A percentile compares a stretch with the other conserved stretches of the same genome.
Conservation (phyloP, 2,329 filamentous ascomycete genomes). For the Keithomyces neogunnii region DNA sequence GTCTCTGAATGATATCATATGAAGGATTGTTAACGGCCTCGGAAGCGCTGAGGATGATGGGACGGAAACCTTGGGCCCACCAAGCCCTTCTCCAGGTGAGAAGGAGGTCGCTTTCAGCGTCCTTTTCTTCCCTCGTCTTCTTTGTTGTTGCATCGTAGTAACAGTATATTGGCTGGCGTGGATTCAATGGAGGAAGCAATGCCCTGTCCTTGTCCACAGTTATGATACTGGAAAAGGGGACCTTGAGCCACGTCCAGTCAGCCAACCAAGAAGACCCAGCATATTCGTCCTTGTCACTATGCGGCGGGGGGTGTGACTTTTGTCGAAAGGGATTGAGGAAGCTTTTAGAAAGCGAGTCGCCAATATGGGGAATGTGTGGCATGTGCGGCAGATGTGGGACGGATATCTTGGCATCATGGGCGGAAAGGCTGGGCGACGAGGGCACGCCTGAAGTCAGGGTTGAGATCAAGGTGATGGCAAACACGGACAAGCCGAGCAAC, state of each 20-base stretch:
- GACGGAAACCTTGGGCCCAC: constrained; percentile 90
- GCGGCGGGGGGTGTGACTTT: constrained; percentile 61
- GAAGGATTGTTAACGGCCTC: constrained; percentile 79
- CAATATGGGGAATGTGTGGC: constrained; percentile 13
- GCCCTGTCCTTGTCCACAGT: constrained; percentile 74
- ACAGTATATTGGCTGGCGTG: constrained; percentile 74
- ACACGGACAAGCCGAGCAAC: constrained; percentile 40
- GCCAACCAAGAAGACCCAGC: constrained; percentile 78
- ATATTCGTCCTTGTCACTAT: constrained; percentile 69
- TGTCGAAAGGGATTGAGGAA: constrained; percentile 59
- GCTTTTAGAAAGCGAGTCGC: constrained; percentile 35
- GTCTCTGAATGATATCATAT: constrained; percentile 60
- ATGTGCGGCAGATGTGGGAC: constrained; percentile 29
- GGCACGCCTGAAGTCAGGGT: constrained; percentile 40
- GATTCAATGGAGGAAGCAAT: constrained; percentile 67
- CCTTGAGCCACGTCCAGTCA: constrained; percentile 80
- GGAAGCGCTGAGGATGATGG: constrained; percentile 67
- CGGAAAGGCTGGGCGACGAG: constrained; percentile 39
- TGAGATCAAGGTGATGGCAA: constrained; percentile 46
- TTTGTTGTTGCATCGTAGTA: constrained; percentile 69
- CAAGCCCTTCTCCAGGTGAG: constrained; percentile 86
- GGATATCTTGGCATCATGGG: constrained; percentile 40
- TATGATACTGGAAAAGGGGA: constrained; percentile 74
- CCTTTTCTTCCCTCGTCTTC: constrained; percentile 54
- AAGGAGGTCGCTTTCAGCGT: constrained; percentile 71